Base-by-base conservation (phyloP, 2,329 filamentous ascomycete species). In the Nemania sp. region DNA sequence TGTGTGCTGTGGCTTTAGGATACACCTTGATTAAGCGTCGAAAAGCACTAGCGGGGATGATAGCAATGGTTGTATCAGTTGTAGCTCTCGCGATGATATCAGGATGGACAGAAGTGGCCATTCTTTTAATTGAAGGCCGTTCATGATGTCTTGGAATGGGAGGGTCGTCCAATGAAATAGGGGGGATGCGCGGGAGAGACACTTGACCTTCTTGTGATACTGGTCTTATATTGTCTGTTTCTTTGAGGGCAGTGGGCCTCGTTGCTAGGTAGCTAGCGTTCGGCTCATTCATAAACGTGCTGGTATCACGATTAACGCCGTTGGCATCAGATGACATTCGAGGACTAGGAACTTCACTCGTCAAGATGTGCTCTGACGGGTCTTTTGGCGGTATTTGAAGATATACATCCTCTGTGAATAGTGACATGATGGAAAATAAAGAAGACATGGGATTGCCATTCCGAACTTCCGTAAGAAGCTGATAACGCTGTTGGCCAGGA, bases 401-500 rank as follows among this genome's bases (percentile, higher is more conserved):
- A 72, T 92, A 92, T 61, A 99, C 90, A 75, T 98, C 94, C 79
- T 99, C 96, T 2, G 96, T 99, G 77, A 99, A 99, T 0, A 99
- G 84, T 1, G 95, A 97, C 81, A 99, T 89, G 73, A 99, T 97
- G 0, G 96, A 98, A 80, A 99, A 99, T 1, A 99, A 82, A 0
- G 96, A 99, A 5, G 96, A 99, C 95, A 99, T 98, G 0, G 97
- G 95, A 1, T 96, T 94, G 15, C 96, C 96, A 75, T 99, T 99
- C 76, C 96, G 97, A 61, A 99, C 95, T 80, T 99, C 97, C 0
- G 96, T 99, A 62, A 99, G 85, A 45, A 99, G 86, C 78, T 98
- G 96, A 76, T 99, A 99, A 35, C 92, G 93, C 77, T 97, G 94
- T 64, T 93, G 90, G 7, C 87, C 87, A 41, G 88, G 88, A 5